A percentile compares a stretch with the other conserved stretches of the same genome.
These are phyloP conservation scores for Pyrenophora teres DNA, from an alignment of 2,329 filamentous ascomycete genomes.

Conservation along the genomic window DNA sequence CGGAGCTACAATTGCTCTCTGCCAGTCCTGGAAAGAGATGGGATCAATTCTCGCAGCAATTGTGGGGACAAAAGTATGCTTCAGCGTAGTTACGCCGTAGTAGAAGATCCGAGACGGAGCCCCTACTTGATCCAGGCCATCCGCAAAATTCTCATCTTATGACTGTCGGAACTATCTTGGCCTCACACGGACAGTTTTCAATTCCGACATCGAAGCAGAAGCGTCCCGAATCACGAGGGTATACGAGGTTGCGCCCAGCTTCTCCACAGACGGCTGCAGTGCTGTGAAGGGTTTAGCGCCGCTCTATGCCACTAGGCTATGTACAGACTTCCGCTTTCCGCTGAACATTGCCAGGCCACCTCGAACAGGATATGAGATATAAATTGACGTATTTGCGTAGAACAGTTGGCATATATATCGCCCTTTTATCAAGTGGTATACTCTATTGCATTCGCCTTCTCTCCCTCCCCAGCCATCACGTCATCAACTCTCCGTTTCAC, in stretches of 20 bases:
- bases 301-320: slow-evolving; percentile 14
- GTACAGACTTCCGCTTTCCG: slow-evolving; percentile 11
- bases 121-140: slow-evolving; percentile 1
- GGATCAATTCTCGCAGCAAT: too few relatives aligned
- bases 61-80: too few relatives aligned
- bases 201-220: slow-evolving; percentile 3
- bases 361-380: slow-evolving; percentile 5
- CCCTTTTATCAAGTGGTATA: not conserved
- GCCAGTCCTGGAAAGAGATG: not conserved
- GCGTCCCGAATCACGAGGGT: slow-evolving; percentile 5
- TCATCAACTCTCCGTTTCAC: slow-evolving; percentile 2
- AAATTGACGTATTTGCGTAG: not conserved
- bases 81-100: too few relatives aligned
- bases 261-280: slow-evolving; percentile 13
- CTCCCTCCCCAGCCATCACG: not conserved
- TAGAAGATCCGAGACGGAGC: not conserved
- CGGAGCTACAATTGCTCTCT: not conserved
- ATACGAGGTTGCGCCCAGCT: not conserved
- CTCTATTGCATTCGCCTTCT: not conserved
- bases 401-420: not conserved
- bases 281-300: slow-evolving; percentile 18
- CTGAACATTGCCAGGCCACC: not conserved
- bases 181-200: not conserved
- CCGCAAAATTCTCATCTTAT: not conserved
- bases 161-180: not conserved